Evolutionary conservation across 2,329 filamentous ascomycete species (phyloP).

Genomic region (Fusarium veterinarium): DNA sequence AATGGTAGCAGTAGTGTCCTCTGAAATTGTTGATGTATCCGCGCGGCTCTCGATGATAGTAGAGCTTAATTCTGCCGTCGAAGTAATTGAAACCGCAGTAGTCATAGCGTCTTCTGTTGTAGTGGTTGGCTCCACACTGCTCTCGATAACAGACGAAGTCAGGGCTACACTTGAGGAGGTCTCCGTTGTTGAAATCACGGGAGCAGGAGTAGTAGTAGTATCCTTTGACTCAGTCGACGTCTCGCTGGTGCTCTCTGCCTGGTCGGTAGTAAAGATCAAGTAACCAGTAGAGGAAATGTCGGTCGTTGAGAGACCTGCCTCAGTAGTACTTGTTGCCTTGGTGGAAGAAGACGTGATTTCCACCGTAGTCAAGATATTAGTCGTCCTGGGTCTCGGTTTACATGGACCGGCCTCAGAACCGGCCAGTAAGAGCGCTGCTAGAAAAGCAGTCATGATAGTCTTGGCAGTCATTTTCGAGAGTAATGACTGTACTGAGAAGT

Average conservation of each 20-base stretch:
- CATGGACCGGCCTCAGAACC: neutral
- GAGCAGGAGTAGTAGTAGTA: neutral
- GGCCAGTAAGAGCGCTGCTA: neutral
- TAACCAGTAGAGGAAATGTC: neutral
- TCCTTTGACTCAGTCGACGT: rapidly evolving
- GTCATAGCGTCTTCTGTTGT: neutral
- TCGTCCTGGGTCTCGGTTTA: neutral
- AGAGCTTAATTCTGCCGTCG: neutral
- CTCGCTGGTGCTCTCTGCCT: neutral
- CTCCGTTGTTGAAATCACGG: rapidly evolving
- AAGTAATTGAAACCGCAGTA: rapidly evolving
- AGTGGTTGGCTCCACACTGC: neutral
- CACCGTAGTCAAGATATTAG: rapidly evolving
- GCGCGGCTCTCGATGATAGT: neutral
- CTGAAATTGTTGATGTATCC: rapidly evolving
- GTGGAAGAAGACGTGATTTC: rapidly evolving
- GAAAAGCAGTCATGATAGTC: neutral
- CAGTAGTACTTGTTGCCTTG: neutral
- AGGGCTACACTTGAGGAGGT: neutral
- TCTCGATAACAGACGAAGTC: neutral
- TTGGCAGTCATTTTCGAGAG: neutral
- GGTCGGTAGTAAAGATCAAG: neutral
- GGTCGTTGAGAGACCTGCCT: neutral
- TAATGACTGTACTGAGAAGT: neutral
- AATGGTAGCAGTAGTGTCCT: neutral